phyloP scores from a whole-genome alignment of 2,329 filamentous ascomycete species.

The Neofusicoccum laricinum region DNA sequence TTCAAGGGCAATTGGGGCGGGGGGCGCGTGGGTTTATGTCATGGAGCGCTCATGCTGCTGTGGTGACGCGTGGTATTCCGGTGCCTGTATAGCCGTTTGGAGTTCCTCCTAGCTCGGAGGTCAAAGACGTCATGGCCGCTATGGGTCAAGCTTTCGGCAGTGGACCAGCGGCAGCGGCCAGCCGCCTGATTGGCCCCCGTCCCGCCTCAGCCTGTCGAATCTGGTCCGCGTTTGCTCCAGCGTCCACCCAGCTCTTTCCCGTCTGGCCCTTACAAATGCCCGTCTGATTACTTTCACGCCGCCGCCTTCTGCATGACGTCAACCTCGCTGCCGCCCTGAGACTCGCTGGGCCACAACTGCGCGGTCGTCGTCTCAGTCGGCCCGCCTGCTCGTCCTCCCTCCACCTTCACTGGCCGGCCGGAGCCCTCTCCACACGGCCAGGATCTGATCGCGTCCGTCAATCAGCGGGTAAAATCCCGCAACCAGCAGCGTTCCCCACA shows the following conservation, averaged over 20 bases:
- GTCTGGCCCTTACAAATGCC: background rate
- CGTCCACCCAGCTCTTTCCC: background rate
- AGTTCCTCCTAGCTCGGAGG: too few relatives aligned
- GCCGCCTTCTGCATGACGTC: background rate
- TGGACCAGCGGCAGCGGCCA: background rate
- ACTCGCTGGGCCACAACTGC: background rate
- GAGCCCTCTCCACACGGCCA: conserved; percentile 20
- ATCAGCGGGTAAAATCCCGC: conserved; percentile 51
- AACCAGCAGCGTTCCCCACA: conserved; percentile 51
- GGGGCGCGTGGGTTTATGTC: background rate
- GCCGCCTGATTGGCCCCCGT: background rate
- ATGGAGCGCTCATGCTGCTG: background rate
- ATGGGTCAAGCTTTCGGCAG: background rate
- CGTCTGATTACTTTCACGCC: background rate
- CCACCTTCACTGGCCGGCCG: background rate
- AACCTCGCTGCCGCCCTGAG: background rate
- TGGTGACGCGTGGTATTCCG: background rate
- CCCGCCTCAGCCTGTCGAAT: background rate
- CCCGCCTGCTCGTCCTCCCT: background rate
- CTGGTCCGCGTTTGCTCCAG: background rate
- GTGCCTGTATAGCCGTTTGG: background rate
- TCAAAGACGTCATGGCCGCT: background rate
- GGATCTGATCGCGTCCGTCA: conserved; percentile 43
- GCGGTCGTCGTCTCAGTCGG: background rate
- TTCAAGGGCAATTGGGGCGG: background rate